These are phyloP conservation scores for Selenicereus undatus DNA, from an alignment of 148 eudicot genomes.

Conservation along the genomic window DNA sequence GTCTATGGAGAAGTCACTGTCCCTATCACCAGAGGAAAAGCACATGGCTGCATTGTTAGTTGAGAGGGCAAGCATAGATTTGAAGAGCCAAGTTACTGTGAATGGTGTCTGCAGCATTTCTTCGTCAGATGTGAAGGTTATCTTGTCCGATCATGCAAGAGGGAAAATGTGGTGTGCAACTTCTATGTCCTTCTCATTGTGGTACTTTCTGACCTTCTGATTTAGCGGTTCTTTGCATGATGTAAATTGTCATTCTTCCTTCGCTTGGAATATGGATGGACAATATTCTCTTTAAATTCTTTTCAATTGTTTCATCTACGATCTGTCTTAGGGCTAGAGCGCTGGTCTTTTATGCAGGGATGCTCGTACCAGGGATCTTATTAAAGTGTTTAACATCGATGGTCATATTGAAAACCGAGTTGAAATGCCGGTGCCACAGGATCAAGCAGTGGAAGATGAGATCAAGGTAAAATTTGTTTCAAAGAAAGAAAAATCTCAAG, in stretches of 20 bases:
- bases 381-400: slow-evolving; percentile 80
- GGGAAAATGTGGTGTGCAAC: slow-evolving; percentile 87
- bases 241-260: background rate
- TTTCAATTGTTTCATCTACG: background rate
- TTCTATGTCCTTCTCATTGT: slow-evolving; percentile 75
- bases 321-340: background rate
- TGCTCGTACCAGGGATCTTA: slow-evolving; percentile 91
- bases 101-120: slow-evolving; percentile 90
- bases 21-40: slow-evolving; percentile 81
- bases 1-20: slow-evolving; percentile 73
- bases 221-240: background rate
- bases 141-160: slow-evolving; percentile 60
- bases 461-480: slow-evolving; percentile 70
- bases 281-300: background rate
- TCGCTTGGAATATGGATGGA: background rate
- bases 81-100: slow-evolving; percentile 82
- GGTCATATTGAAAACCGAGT: slow-evolving; percentile 88
- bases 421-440: slow-evolving; percentile 68
- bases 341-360: slow-evolving; percentile 50
- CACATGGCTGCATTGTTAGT: slow-evolving; percentile 91
- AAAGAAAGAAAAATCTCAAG: slow-evolving; percentile 86
- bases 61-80: slow-evolving; percentile 71
- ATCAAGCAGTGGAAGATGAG: slow-evolving; percentile 71
- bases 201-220: slow-evolving; percentile 38
- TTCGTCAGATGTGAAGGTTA: slow-evolving; percentile 78